phyloP scores from a whole-genome alignment of 1,284 basidiomycete genomes.

The Puccinia coronata region DNA sequence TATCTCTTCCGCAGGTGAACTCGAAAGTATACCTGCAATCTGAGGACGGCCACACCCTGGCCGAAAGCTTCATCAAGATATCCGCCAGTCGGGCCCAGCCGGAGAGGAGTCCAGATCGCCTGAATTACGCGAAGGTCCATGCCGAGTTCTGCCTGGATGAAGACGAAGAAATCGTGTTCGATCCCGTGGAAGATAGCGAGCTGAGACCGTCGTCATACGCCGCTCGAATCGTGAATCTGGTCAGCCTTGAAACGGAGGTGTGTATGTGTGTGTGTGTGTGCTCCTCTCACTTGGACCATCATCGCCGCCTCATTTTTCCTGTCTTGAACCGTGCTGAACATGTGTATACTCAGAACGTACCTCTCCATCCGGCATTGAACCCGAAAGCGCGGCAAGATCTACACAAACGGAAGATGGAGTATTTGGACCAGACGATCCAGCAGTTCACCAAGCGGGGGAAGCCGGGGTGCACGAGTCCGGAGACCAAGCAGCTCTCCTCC shows the following conservation, averaged over 20 bases:
- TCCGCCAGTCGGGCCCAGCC: conserved; percentile 19
- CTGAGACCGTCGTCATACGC: conserved; percentile 12
- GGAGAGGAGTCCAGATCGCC: neutral
- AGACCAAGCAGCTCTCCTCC: neutral
- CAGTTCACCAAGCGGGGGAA: conserved; percentile 22
- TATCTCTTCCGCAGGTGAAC: conserved; percentile 11
- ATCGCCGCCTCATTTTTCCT: neutral
- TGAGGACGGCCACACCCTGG: conserved; percentile 9
- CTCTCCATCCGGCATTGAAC: conserved; percentile 7
- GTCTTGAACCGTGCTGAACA: neutral
- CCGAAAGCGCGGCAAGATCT: conserved; percentile 26
- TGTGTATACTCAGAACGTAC: neutral
- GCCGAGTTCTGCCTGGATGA: conserved; percentile 22
- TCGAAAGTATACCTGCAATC: conserved; percentile 40
- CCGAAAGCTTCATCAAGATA: conserved; percentile 39
- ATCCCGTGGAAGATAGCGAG: conserved; percentile 41
- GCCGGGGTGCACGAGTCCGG: neutral
- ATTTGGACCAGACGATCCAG: conserved; percentile 34
- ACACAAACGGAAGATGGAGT: conserved; percentile 45
- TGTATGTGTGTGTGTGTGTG: no score
- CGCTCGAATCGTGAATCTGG: conserved; percentile 19
- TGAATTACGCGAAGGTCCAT: conserved; percentile 30
- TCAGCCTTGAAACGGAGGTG: conserved; percentile 31
- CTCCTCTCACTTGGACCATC: neutral
- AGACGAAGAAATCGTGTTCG: conserved; percentile 42